Conservation (phyloP, 495 filamentous ascomycete species). For the Trichoderma virens region DNA sequence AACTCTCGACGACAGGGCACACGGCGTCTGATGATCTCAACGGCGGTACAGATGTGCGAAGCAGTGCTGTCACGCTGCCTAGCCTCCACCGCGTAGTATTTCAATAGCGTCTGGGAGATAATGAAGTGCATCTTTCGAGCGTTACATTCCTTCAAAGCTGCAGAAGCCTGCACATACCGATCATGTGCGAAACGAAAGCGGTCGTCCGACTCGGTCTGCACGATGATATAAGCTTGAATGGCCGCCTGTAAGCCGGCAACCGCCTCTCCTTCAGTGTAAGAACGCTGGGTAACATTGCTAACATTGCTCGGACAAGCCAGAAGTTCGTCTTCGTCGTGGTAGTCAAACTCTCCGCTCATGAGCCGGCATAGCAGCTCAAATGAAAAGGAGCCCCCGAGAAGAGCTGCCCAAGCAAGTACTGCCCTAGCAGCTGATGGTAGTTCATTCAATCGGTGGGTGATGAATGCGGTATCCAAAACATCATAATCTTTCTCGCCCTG, state of each 20-base stretch:
- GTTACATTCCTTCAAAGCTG: constrained; percentile 60
- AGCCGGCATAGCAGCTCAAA: constrained; percentile 74
- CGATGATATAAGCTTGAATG: constrained; percentile 67
- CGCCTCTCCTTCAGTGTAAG: constrained; percentile 43
- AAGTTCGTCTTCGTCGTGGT: constrained; percentile 30
- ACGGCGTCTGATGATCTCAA: constrained; percentile 60
- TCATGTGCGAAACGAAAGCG: constrained; percentile 71
- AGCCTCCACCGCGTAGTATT: constrained; percentile 52
- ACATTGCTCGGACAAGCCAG: constrained; percentile 13
- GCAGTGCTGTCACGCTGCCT: constrained; percentile 58
- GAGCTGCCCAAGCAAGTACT: constrained; percentile 80
- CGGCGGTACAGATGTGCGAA: constrained; percentile 65
- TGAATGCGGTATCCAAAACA: constrained; percentile 71
- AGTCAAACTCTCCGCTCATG: constrained; percentile 59
- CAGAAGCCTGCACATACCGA: constrained; percentile 68
- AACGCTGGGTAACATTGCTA: background rate
- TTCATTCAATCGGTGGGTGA: constrained; percentile 67
- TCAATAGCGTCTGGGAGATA: constrained; percentile 70
- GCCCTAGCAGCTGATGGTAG: constrained; percentile 60
- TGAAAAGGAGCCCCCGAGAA: constrained; percentile 71
- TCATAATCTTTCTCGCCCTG: constrained; percentile 66
- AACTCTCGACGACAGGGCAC: constrained; percentile 54
- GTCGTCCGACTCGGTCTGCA: constrained; percentile 71
- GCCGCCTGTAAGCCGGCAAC: constrained; percentile 71
- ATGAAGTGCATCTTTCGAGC: constrained; percentile 78